Conservation (phyloP, 2,329 filamentous ascomycete species). For the Cyphellophora europaea region DNA sequence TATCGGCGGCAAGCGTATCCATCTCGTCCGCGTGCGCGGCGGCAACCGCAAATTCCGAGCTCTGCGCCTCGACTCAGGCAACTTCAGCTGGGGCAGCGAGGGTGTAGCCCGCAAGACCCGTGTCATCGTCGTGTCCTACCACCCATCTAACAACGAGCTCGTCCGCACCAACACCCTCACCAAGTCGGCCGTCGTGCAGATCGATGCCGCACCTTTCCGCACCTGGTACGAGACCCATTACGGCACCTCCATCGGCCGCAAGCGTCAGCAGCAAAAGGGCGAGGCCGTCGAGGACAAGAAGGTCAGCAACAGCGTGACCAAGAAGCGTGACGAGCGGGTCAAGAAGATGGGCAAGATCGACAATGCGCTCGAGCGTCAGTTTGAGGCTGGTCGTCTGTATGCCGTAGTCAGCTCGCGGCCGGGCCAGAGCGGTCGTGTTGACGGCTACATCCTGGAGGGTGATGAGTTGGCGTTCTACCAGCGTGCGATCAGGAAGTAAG, state of each 20-base stretch:
- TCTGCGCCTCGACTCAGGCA: slow-evolving; percentile 95
- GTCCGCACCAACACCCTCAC: slow-evolving; percentile 99
- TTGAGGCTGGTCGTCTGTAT: slow-evolving; percentile 96
- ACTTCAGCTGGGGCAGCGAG: slow-evolving; percentile 99
- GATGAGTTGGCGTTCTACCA: slow-evolving; percentile 99
- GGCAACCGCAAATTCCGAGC: slow-evolving; percentile 99
- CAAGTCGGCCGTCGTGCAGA: slow-evolving; percentile 96
- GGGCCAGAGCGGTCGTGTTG: slow-evolving; percentile 90
- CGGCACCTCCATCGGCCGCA: slow-evolving; percentile 78
- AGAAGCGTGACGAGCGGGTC: slow-evolving; percentile 88
- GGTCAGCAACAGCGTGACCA: slow-evolving; percentile 93
- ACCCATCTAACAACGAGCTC: slow-evolving; percentile 99
- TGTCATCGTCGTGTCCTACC: slow-evolving; percentile 96
- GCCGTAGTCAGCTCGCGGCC: slow-evolving; percentile 88
- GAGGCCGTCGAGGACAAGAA: slow-evolving; percentile 53
- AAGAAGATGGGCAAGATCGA: slow-evolving; percentile 87
- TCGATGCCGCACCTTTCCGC: slow-evolving; percentile 97
- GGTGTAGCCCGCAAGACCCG: slow-evolving; percentile 97
- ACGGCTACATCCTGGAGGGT: slow-evolving; percentile 97
- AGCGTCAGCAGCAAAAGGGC: slow-evolving; percentile 70
- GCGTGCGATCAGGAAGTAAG: slow-evolving; percentile 95
- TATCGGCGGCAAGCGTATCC: slow-evolving; percentile 94
- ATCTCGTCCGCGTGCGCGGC: slow-evolving; percentile 92
- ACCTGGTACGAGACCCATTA: slow-evolving; percentile 99
- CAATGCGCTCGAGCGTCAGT: slow-evolving; percentile 87